Evolutionary conservation across 2,329 filamentous ascomycete species (phyloP).

Genomic region (Lasiodiplodia theobromae): DNA sequence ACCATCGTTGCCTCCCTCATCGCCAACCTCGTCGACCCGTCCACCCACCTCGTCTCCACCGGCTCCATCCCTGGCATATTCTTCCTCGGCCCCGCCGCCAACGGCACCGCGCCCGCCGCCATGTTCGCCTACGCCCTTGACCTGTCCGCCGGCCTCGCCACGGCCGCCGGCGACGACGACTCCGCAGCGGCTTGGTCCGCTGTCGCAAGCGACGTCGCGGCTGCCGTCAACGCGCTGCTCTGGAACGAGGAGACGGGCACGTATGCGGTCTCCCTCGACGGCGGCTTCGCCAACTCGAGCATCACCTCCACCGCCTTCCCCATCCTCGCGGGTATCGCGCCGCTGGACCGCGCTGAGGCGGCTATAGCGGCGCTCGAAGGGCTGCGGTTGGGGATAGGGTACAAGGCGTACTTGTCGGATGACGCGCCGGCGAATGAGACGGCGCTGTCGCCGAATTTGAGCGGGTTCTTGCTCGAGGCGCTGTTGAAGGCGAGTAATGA

Average conservation of each 20-base stretch:
- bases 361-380: constrained; percentile 42
- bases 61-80: constrained; percentile 26
- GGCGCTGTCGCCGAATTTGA: constrained; percentile 54
- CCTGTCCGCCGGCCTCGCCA: constrained; percentile 39
- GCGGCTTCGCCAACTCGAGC: constrained; percentile 39
- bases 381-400: constrained; percentile 46
- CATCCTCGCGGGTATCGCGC: constrained; percentile 45
- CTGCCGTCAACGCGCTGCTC: constrained; percentile 41
- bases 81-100: constrained; percentile 40
- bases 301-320: constrained; percentile 41
- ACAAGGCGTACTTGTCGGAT: constrained; percentile 41
- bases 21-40: constrained; percentile 35
- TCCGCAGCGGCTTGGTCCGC: constrained; percentile 36
- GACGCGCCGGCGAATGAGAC: constrained; percentile 39
- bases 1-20: constrained; percentile 34
- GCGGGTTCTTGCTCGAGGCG: constrained; percentile 52
- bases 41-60: constrained; percentile 36
- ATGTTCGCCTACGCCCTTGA: constrained; percentile 39
- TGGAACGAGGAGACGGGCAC: constrained; percentile 43
- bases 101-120: constrained; percentile 40
- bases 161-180: constrained; percentile 40
- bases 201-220: constrained; percentile 35
- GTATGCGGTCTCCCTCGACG: constrained; percentile 40
- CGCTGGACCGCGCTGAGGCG: constrained; percentile 39
- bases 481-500: constrained; percentile 40